Base-by-base conservation (phyloP, 2,329 filamentous ascomycete species). In the Rhytidhysteron rufulum region DNA sequence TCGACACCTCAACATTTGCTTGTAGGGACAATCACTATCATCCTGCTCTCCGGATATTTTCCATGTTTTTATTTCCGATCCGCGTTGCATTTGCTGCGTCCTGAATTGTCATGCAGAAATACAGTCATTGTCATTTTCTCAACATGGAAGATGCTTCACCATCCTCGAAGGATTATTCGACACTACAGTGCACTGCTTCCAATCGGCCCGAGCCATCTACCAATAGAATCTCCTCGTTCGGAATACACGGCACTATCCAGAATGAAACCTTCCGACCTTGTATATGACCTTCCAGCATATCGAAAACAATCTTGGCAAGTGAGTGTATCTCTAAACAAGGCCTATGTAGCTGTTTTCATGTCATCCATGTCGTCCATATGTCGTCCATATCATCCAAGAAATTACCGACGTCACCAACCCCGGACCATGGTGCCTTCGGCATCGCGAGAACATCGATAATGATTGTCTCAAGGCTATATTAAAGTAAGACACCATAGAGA, bases 221-320 rank as follows among this genome's bases (percentile, higher is more conserved):
- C 48, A 22, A 11, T n/a, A n/a, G n/a, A n/a, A n/a, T n/a, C n/a
- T n/a, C n/a, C n/a, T n/a, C n/a, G n/a, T n/a, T n/a, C n/a, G n/a
- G n/a, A n/a, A 49, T 37, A 24, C 53, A 44, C 4, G 39, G 15
- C 4, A 55, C 19, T 19, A 51, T 37, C 51, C 51, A 55, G 35
- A 55, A 55, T 16, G 43, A 27, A 6, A 49, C 31, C 31, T 51
- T 50, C 31, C 43, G 19, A 38, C 24, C 17, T 36, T 31, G 30
- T 30, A 43, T 10, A 43, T 20, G 7, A 43, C 19, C 36, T 27
- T 39, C 41, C 41, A 43, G 19, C 24, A 43, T 10, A 7, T 30
- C 20, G 8, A 22, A 30, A 6, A 13, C 31, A 9, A 39, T 34
- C n/a, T 39, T 20, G 7, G 8, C 15, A 7, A n/a, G n/a, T n/a